Evolutionary conservation across 129 eudicot species (phyloP).

Genomic region (Silybum marianum): DNA sequence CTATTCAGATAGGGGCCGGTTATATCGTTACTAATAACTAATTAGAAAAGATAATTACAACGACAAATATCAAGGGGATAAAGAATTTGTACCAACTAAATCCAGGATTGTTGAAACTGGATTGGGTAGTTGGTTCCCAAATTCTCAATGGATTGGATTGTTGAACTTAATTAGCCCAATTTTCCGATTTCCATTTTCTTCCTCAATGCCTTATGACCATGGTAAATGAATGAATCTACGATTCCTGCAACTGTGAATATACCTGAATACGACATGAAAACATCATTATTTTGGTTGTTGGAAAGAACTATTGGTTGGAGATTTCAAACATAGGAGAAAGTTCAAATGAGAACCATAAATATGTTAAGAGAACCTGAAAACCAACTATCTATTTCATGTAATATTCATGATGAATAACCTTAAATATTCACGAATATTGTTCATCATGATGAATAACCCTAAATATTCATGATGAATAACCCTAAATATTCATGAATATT

Average conservation of each 20-base stretch:
- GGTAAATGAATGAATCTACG: slow-evolving; percentile 80
- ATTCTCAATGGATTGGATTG: too few relatives aligned
- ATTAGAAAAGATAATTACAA: slow-evolving; percentile 20
- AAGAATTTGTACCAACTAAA: background rate
- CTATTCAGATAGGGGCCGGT: slow-evolving; percentile 22
- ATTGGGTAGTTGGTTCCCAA: background rate
- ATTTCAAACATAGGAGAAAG: background rate
- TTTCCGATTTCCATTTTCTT: slow-evolving; percentile 76
- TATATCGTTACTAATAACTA: background rate
- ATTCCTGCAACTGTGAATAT: slow-evolving; percentile 85
- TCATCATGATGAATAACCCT: background rate
- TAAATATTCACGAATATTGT: background rate
- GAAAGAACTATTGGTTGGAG: background rate
- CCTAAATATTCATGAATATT: too few relatives aligned
- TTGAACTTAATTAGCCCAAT: slow-evolving; percentile 31
- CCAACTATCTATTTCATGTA: background rate
- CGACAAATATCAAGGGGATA: slow-evolving; percentile 10
- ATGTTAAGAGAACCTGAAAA: background rate
- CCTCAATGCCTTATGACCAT: slow-evolving; percentile 76
- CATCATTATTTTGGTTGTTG: background rate
- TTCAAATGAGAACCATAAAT: background rate
- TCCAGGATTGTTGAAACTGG: background rate
- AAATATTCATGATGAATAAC: background rate
- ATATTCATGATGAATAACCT: background rate
- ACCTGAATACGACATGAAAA: slow-evolving; percentile 42